Percentiles rank a stretch among this genome's conserved stretches.
Evolutionary conservation across 78 protist genomes (phyloP).

Genomic region (Chrysochromulina tobinii): DNA sequence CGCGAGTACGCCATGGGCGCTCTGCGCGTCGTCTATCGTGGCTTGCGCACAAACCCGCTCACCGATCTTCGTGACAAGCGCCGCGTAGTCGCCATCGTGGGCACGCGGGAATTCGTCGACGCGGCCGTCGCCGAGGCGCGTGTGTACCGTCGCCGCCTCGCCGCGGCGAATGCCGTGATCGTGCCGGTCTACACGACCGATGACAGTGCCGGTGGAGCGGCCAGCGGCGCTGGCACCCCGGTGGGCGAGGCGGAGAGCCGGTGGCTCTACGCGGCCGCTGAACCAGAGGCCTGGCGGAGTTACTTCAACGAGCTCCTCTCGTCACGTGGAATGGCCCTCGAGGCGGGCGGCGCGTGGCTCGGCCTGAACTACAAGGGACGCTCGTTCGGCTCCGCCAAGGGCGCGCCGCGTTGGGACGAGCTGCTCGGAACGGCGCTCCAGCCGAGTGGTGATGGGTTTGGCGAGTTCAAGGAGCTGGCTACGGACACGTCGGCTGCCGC

Average conservation of each 20-base stretch:
- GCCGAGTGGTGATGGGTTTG: neutral
- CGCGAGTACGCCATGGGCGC: neutral
- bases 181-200: neutral
- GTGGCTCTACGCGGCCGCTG: neutral
- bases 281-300: neutral
- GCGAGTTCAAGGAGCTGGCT: neutral
- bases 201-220: neutral
- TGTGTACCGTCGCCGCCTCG: neutral
- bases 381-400: neutral
- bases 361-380: neutral
- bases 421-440: neutral
- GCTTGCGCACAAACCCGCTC: neutral
- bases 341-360: neutral
- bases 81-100: neutral
- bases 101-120: neutral
- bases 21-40: neutral
- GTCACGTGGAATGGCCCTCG: neutral
- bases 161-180: neutral
- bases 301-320: neutral
- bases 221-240: neutral
- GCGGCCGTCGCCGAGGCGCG: neutral
- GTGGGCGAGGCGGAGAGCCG: neutral
- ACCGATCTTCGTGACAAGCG: neutral
- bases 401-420: slow-evolving; percentile 5
- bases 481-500: neutral